phyloP scores from a whole-genome alignment of 805 yeast genomes.

The Suhomyces prunicola region DNA sequence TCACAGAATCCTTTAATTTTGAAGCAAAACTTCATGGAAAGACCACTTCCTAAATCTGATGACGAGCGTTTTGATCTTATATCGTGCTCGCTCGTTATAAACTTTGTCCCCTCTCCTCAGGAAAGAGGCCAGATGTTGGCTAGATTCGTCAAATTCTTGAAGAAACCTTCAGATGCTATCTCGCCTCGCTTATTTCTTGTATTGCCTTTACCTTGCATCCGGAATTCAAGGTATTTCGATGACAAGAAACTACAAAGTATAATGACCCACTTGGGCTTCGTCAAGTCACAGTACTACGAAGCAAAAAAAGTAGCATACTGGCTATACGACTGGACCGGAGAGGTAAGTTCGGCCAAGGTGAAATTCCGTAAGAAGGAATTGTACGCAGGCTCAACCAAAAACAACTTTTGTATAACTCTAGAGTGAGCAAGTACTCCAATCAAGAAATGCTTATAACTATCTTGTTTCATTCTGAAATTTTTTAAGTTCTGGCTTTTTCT shows the following conservation, averaged over 20 bases:
- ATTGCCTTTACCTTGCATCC: constrained; percentile 81
- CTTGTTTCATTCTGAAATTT: too few species aligned
- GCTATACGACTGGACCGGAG: constrained; percentile 53
- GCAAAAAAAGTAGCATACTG: constrained; percentile 75
- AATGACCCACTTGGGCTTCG: constrained; percentile 61
- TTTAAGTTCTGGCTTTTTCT: background rate
- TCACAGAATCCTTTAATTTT: constrained; percentile 71
- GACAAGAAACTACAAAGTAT: constrained; percentile 40
- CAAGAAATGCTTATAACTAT: background rate
- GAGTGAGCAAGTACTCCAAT: background rate
- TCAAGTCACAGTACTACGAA: constrained; percentile 43
- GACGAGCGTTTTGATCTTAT: constrained; percentile 57
- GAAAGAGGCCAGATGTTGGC: constrained; percentile 76
- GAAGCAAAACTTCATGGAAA: constrained; percentile 81
- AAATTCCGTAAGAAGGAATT: constrained; percentile 46
- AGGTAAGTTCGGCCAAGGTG: constrained; percentile 6
- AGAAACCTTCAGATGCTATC: constrained; percentile 20
- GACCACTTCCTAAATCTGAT: constrained; percentile 52
- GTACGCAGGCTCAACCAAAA: constrained; percentile 55
- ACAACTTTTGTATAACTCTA: constrained; percentile 60
- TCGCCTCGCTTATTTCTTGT: constrained; percentile 65
- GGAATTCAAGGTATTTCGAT: constrained; percentile 77
- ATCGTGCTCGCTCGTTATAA: constrained; percentile 83
- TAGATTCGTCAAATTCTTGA: constrained; percentile 56
- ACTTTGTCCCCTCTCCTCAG: constrained; percentile 74